Base-by-base conservation (phyloP, 495 filamentous ascomycete genomes). In the Cetradonia linearis region DNA sequence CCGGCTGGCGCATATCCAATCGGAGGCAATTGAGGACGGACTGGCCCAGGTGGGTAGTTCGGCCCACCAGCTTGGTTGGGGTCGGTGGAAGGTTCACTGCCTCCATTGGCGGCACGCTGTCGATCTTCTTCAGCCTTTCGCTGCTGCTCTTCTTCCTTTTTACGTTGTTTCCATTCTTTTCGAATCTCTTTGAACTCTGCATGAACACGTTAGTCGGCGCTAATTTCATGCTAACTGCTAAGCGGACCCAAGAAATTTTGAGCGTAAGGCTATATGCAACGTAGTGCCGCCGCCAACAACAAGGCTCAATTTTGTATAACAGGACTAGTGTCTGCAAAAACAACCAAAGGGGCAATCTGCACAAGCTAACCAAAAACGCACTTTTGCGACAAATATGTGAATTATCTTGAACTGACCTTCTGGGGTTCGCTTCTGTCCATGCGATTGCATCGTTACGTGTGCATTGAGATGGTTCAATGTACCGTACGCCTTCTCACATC, bases 171-270 rank as follows among this genome's bases (percentile, higher is more conserved):
- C 93, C 93, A 98, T 70, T 96, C 91, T 71, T 96, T 96, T 56
- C 93, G 88, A 61, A 98, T 97, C 67, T 98, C 93, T 74, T 98
- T 98, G 75, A 98, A 98, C 72, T 97, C 93, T 98, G 68, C 34
- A 69, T 63, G 62, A 62, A 57, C 48, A 62, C 40, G 58, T 70
- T 58, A 67, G 63, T 57, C 48, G 53, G 30, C 50, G 52, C 64
- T 69, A 61, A 52, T 46, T 30, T 47, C 36, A 49, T 60, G 59
- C 50, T 60, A 57, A 33, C 28, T 54, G 33, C 14, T 60, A 60
- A 60, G 52, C 59, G 59, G 50, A 36, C 27, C 53, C 58, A 65
- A 28, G 48, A 58, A 50, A 28, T 28, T 52, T 38, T 44, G 33
- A 60, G 50, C 52, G 53, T 61, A 61, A 56, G 59, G 59, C 50